phyloP scores from a whole-genome alignment of 2,329 filamentous ascomycete species.

The Endocalyx cinctus region DNA sequence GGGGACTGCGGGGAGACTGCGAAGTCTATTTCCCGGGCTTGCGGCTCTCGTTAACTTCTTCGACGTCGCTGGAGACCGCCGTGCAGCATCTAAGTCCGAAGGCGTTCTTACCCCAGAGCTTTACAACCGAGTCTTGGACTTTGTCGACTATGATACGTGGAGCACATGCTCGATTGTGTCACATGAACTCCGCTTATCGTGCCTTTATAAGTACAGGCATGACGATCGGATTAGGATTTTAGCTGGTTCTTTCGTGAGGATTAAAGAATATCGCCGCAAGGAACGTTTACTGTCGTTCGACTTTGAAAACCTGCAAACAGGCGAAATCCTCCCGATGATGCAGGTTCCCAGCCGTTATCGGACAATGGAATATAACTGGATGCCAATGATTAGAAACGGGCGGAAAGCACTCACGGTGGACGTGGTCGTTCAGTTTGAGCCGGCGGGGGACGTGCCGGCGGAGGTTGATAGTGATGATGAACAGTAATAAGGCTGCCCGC shows the following conservation, averaged over 20 bases:
- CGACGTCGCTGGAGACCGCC: constrained; percentile 10
- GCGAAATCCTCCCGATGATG: too few species aligned
- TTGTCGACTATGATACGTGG: constrained; percentile 17
- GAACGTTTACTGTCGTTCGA: too few species aligned
- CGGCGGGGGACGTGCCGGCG: neutral
- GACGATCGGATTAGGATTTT: constrained; percentile 10
- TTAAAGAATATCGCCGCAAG: too few species aligned
- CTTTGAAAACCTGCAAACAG: too few species aligned
- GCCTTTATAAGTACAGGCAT: constrained; percentile 14
- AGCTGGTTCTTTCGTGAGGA: too few species aligned
- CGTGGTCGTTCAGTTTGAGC: constrained; percentile 2
- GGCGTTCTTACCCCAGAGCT: constrained; percentile 11
- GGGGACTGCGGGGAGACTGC: constrained; percentile 4
- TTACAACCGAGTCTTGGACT: constrained; percentile 11
- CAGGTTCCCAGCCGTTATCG: too few species aligned
- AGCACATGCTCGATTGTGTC: constrained; percentile 13
- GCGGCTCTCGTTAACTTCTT: constrained; percentile 18
- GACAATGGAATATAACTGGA: constrained; percentile 2
- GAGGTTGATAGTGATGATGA: neutral
- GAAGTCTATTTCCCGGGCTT: constrained; percentile 10
- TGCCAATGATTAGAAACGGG: constrained; percentile 3
- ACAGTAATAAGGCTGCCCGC: too few species aligned
- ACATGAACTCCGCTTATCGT: constrained; percentile 5
- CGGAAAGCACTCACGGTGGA: constrained; percentile 5
- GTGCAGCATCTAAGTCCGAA: constrained; percentile 5